Evolutionary conservation across 2,329 filamentous ascomycete genomes (phyloP).

Genomic region (Fusarium acutatum): DNA sequence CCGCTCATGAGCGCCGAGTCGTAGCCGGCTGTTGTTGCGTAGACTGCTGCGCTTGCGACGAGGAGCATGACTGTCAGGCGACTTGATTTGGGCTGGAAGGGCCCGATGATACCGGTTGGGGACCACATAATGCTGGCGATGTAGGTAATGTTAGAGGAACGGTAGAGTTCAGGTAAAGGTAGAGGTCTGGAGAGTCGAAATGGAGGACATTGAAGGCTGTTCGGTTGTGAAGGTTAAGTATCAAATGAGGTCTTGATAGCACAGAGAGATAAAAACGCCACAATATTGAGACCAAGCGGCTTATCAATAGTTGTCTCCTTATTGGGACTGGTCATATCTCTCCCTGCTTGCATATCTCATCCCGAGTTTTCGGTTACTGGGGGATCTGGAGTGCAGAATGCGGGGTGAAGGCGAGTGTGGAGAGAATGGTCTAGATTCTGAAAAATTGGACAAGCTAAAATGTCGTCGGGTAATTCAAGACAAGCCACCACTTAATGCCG

Average conservation of each 20-base stretch:
- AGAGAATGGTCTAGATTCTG: background rate
- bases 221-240: background rate
- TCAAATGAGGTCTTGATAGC: background rate
- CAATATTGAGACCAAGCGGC: background rate
- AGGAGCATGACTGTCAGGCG: background rate
- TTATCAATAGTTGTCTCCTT: background rate
- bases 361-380: background rate
- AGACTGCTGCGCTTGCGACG: background rate
- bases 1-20: background rate
- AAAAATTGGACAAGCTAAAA: background rate
- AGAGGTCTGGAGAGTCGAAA: too few relatives aligned
- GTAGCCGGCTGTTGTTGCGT: background rate
- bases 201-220: background rate
- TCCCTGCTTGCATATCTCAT: background rate
- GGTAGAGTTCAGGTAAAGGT: accelerated
- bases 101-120: background rate
- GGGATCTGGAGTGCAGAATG: background rate
- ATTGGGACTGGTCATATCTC: background rate
- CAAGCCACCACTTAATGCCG: background rate
- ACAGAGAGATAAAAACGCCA: background rate
- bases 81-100: background rate
- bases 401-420: background rate
- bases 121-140: background rate
- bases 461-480: background rate
- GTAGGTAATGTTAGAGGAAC: accelerated